Evolutionary conservation across 2,329 filamentous ascomycete species (phyloP), one percentile per base, ranked within the genome.

Genomic region (Neopestalotiopsis rosae): DNA sequence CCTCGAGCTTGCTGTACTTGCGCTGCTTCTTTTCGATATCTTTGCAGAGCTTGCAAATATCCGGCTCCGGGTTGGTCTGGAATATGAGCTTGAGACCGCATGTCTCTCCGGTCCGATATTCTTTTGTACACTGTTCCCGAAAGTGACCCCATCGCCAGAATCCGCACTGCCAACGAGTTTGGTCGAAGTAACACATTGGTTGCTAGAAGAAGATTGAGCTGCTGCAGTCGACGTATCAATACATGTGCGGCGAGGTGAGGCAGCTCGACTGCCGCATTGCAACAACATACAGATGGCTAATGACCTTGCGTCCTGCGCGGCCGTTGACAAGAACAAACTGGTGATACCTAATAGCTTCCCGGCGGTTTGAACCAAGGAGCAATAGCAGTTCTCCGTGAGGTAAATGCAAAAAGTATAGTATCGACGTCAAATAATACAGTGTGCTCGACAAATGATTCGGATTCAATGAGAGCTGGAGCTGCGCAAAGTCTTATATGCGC

Each of bases 121-220:
- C 95, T 82, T 94, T 94, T 81, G 92, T 91, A 87, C 95, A 98
- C 80, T 97, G 95, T 81, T 95, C 89, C 73, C 93, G 91, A 85
- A 98, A 98, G 83, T 92, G 92, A 73, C 94, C 93, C 95, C 95
- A 98, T 82, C 94, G 94, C 91, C 92, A 97, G 87, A 94, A 95
- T 77, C 93, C 92, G 84, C 95, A 98, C 69, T 82, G 82, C 88
- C 93, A 97, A 75, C 90, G 88, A 80, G 92, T 94, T 82, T 95
- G 92, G 77, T 98, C 94, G 86, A 95, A 98, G 87, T 96, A 98
- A 85, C 95, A 98, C 95, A 98, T 97, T 59, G 24, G 17, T 28
- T 20, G 12, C 30, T 34, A 17, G 12, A 38, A 34, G 14, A 17
- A 30, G 75, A 79, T 86, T 68, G 67, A 30, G 28, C 24, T 28